Evolutionary conservation across 208 protist genomes (phyloP), one percentile per base, ranked within the genome.

Genomic region (Crithidia bombi): DNA sequence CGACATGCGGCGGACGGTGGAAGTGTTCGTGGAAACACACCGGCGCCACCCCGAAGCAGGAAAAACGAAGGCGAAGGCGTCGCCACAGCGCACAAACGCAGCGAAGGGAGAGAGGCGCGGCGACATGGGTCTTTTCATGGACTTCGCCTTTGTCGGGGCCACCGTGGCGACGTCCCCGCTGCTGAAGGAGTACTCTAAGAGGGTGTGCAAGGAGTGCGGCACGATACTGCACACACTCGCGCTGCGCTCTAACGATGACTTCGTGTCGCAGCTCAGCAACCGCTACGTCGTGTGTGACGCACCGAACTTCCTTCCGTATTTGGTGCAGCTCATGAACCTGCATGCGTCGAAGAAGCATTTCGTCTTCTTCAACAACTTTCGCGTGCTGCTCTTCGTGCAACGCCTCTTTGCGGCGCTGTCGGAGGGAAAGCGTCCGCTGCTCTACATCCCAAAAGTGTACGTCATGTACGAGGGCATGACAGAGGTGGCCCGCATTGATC

Each of bases 321-420:
- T 96, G 21, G 69, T 96, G 47, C 93, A 97, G 65, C 57, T 95
- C 14, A 88, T 97, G 75, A 95, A 95, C 69, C 26, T 92, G 12
- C 93, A 97, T 64, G 73, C 90, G 0, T 91, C 81, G 14, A 92
- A 94, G 61, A 97, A 97, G 65, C 93, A 97, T 75, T 95, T 96
- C 79, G 85, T 97, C 21, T 97, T 97, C 68, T 97, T 96, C 71
- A 96, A 97, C 77, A 85, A 76, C 65, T 73, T 81, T 39, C 74
- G 79, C 50, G 84, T 81, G 30, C 78, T 96, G 4, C 54, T 78
- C 3, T 95, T 94, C 68, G 86, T 93, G 10, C 76, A 87, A 63
- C 70, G 83, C 32, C 78, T 95, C 0, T 87, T 97, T 57, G n/a
- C 44, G 3, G 23, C 50, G 14, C 63, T 96, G 17, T 65, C 56